A percentile compares a stretch with the other conserved stretches of the same genome.
These are phyloP conservation scores for Zymoseptoria crescenta DNA, from an alignment of 2,329 filamentous ascomycete genomes.

Conservation along the genomic window DNA sequence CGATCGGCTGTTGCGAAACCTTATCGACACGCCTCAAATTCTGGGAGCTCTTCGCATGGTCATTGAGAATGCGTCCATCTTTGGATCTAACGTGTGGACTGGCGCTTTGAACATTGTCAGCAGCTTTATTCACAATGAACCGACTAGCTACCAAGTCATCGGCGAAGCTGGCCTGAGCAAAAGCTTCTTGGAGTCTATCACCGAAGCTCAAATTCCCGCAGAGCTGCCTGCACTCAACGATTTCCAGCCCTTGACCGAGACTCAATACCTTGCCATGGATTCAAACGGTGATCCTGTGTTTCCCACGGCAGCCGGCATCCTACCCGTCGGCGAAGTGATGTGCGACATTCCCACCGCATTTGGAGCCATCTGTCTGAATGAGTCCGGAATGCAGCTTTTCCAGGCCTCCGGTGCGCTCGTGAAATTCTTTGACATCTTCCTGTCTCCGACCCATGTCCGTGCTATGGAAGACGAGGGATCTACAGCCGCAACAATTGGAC, in stretches of 20 bases:
- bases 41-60: slow-evolving; percentile 72
- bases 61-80: slow-evolving; percentile 68
- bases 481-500: slow-evolving; percentile 66
- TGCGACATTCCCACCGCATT: slow-evolving; percentile 78
- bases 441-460: slow-evolving; percentile 81
- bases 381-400: slow-evolving; percentile 78
- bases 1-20: slow-evolving; percentile 80
- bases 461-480: slow-evolving; percentile 63
- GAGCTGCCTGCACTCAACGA: slow-evolving; percentile 20
- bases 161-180: slow-evolving; percentile 87
- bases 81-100: slow-evolving; percentile 92
- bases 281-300: slow-evolving; percentile 20
- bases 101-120: slow-evolving; percentile 85
- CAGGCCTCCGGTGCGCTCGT: slow-evolving; percentile 73
- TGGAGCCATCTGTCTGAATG: slow-evolving; percentile 88
- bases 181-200: slow-evolving; percentile 77
- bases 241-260: slow-evolving; percentile 9
- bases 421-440: slow-evolving; percentile 91
- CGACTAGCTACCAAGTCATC: slow-evolving; percentile 92
- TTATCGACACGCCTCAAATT: slow-evolving; percentile 86
- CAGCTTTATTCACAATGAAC: slow-evolving; percentile 97
- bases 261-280: slow-evolving; percentile 7
- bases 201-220: slow-evolving; percentile 24
- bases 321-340: slow-evolving; percentile 84
- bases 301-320: slow-evolving; percentile 50